phyloP scores from a whole-genome alignment of 208 protist genomes.

The Leishmania mexicana region DNA sequence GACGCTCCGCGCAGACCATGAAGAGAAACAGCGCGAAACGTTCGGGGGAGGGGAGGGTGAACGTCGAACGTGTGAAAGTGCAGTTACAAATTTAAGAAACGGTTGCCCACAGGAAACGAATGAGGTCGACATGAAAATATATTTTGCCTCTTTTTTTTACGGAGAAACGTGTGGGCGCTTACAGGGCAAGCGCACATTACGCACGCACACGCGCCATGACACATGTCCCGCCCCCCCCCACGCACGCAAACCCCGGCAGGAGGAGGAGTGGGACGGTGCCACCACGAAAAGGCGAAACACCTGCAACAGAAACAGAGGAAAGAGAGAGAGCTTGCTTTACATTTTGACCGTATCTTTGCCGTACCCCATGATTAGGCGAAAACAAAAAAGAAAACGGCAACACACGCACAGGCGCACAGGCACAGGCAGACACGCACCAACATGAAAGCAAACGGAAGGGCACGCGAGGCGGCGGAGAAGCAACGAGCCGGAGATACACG shows the following conservation, averaged over 20 bases:
- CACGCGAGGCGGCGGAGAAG: not conserved
- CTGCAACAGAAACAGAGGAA: too few species aligned
- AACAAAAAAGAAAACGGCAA: not conserved
- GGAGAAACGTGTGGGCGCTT: too few species aligned
- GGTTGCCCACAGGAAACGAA: not conserved
- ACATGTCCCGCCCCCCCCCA: too few species aligned
- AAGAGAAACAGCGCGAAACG: not conserved
- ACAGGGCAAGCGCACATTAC: too few species aligned
- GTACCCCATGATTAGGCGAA: not conserved
- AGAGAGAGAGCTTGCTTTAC: too few species aligned
- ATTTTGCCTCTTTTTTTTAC: not conserved
- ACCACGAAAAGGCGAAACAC: too few species aligned
- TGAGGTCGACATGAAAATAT: not conserved
- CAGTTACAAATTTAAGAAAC: not conserved
- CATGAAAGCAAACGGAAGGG: not conserved
- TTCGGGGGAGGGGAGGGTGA: too few species aligned
- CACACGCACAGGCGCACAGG: not conserved
- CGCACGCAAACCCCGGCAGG: too few species aligned
- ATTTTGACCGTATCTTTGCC: not conserved
- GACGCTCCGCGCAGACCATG: too few species aligned
- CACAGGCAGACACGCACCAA: not conserved
- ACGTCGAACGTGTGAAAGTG: not conserved
- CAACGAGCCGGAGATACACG: not conserved
- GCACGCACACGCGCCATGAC: too few species aligned
- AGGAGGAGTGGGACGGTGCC: too few species aligned